Evolutionary conservation across 2,329 filamentous ascomycete genomes (phyloP), one percentile per base, ranked within the genome.

Genomic region (Aspergillus fijiensis): DNA sequence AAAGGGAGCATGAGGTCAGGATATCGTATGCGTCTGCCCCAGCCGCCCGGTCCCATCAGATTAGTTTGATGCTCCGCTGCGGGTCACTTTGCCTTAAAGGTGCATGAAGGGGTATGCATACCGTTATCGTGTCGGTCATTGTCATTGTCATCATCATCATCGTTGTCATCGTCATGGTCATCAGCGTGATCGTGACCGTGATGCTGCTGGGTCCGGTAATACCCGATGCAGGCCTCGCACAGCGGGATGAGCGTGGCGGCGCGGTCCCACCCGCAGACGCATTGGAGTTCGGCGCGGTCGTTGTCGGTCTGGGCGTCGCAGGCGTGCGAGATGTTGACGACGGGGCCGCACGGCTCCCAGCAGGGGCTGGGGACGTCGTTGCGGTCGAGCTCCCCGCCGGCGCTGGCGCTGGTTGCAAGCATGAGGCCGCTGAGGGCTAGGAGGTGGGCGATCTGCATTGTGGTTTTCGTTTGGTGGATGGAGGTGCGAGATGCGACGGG

Each of bases 151-250:
- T 67, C 5, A 16, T 35, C 14, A 16, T 35, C 5, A 35, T 35
- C 39, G 14, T 42, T 4, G 16, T 42, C 39, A 14, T 59, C 25
- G 35, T 64, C 58, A 31, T 63, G 45, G 27, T 62, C 52, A 49
- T 63, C 51, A 2, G 19, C 39, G 14, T 35, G 9, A 5, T 61
- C 57, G 45, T 60, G 53, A 16, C 63, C 55, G 11, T 65, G 51
- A n/a, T 70, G 67, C 14, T 68, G 39, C 14, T 68, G 58, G 10
- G 63, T 57, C 27, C 64, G 62, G 55, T 70, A 67, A 51, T 72
- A 61, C n/a, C 69, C 63, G 21, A 73, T 73, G 35, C 72, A 74
- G 33, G 71, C 72, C n/a, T 71, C 69, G 39, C 72, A 74, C 42
- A 69, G 63, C 5, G 72, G 71, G 16, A 73, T 60, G n/a, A 67